Evolutionary conservation across 306 rosid genomes (phyloP), one percentile per base, ranked within the genome.

Genomic region (Boehmeria nivea): DNA sequence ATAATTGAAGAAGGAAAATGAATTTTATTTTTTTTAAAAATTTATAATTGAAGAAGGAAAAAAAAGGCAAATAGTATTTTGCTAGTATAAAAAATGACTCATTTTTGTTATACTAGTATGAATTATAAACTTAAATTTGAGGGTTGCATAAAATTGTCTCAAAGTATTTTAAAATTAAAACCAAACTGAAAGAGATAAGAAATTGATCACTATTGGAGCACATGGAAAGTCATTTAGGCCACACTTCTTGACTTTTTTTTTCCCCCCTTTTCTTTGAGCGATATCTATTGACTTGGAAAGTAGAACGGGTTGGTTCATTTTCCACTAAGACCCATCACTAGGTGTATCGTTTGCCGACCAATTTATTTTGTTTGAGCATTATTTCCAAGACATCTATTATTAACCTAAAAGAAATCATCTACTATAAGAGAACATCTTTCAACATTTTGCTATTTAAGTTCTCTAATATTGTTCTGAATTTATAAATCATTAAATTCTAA

Each of bases 171-270:
- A 0, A 1, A 49, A 12, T 2, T 0, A 13, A 6, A 33, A 59
- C 1, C 45, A 10, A 46, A 21, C 1, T 2, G 8, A 43, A 25
- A 18, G 54, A 18, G 54, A n/a, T 34, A 9, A 16, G 26, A 23
- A 16, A 42, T 21, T 34, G 70, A 51, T 21, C 51, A 51, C 63
- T 58, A 31, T 45, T 67, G 57, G 55, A 48, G 45, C 66, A 67
- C 62, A 62, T 57, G 47, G 48, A 9, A 54, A 9, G 59, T 6
- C 25, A 9, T 37, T 21, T 7, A 55, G 42, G 14, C 44, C 39
- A 44, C 19, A 12, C 49, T n/a, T 9, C 10, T 26, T 69, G 53
- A 45, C 38, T 46, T 46, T 19, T 24, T 10, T 22, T 14, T 21
- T 24, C 19, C 13, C 8, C 8, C 1, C 26, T 23, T 24, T 24